These are phyloP conservation scores for Cercospora berteroae DNA, from an alignment of 2,329 filamentous ascomycete genomes.

Conservation along the genomic window DNA sequence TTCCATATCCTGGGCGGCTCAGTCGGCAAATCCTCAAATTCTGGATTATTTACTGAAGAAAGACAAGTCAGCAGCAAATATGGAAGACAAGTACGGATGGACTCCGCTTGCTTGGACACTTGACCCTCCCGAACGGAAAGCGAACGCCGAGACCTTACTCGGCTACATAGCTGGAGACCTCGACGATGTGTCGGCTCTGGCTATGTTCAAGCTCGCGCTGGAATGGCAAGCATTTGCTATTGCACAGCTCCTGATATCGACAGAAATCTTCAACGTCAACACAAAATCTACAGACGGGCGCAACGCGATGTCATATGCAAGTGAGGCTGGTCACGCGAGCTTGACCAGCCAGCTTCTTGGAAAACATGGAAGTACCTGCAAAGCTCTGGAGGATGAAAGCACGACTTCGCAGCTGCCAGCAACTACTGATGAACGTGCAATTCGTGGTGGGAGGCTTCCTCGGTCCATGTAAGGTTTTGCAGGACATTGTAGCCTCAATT, in stretches of 20 bases:
- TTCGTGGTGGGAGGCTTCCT: neutral
- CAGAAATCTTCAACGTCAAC: constrained; percentile 2
- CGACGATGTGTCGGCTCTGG: constrained; percentile 1
- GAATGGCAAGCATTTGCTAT: neutral
- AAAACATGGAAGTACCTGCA: neutral
- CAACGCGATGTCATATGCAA: neutral
- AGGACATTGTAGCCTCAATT: neutral
- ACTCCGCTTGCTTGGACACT: constrained; percentile 3
- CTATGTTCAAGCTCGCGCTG: constrained; percentile 3
- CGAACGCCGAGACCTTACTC: constrained; percentile 1
- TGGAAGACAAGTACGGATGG: constrained; percentile 2
- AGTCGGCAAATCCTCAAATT: neutral
- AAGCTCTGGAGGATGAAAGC: neutral
- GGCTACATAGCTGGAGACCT: neutral
- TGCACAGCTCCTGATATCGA: neutral
- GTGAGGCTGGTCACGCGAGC: neutral
- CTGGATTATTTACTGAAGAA: constrained; percentile 1
- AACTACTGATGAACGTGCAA: neutral
- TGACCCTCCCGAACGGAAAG: neutral
- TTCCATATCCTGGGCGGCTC: constrained; percentile 3
- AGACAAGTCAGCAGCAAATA: neutral
- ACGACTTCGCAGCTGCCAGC: neutral
- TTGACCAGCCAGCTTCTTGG: neutral
- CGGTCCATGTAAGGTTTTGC: neutral
- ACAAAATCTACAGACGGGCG: neutral